These are phyloP conservation scores for Seminavis robusta DNA, from an alignment of 108 stramenopile species.

Conservation along the genomic window DNA sequence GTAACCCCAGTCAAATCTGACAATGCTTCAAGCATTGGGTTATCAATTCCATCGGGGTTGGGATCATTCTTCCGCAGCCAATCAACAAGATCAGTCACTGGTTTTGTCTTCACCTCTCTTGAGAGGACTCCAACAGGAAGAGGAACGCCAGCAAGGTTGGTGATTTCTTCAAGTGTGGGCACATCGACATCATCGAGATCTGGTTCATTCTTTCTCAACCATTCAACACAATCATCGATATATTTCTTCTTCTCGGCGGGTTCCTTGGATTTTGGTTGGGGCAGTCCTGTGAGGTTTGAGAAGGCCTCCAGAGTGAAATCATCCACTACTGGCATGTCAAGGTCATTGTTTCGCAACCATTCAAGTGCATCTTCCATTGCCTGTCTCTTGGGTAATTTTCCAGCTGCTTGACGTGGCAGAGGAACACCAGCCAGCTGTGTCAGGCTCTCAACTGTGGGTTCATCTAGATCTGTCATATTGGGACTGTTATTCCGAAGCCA, in stretches of 20 bases:
- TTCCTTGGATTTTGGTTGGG: neutral
- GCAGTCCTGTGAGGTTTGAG: constrained; percentile 7
- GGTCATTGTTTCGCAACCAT: constrained; percentile 26
- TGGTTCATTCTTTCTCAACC: constrained; percentile 20
- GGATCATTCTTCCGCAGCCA: constrained; percentile 17
- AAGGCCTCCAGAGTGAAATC: constrained; percentile 5
- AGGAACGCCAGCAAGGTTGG: constrained; percentile 1
- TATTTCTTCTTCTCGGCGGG: neutral
- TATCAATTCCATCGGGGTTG: constrained; percentile 1
- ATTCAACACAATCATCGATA: constrained; percentile 13
- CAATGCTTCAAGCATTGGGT: neutral
- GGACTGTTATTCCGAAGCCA: constrained; percentile 8
- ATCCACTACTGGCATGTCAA: neutral
- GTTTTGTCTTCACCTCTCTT: neutral
- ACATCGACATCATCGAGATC: constrained; percentile 5
- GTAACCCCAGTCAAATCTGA: neutral
- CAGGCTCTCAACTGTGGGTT: neutral
- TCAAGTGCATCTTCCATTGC: constrained; percentile 30
- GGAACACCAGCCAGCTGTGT: neutral
- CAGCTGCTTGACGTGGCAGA: neutral
- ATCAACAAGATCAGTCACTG: constrained; percentile 1
- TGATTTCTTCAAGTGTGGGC: neutral
- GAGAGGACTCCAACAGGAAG: neutral
- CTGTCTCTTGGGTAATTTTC: neutral
- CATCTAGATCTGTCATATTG: neutral